Percentiles rank a stretch among this genome's conserved stretches.
Conservation (phyloP, 305 asterid species). For the Ilex paraguariensis region DNA sequence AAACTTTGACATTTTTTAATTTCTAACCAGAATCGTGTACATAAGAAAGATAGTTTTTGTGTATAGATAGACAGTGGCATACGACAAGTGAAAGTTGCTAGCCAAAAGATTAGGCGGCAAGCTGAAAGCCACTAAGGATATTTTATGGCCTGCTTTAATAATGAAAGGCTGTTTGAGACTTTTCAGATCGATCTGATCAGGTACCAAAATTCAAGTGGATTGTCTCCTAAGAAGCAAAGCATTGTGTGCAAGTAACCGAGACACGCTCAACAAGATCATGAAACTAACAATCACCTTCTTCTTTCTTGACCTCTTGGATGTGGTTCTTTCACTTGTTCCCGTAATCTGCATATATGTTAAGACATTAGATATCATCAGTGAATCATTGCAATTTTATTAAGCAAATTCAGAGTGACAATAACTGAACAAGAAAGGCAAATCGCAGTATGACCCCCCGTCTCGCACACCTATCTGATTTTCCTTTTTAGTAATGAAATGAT, state of each 20-base stretch:
- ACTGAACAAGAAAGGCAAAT: neutral
- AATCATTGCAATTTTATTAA: neutral
- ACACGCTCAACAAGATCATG: neutral
- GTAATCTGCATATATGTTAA: constrained; percentile 31
- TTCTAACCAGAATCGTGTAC: neutral
- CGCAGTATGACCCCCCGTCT: neutral
- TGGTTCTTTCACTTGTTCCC: constrained; percentile 33
- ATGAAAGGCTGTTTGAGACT: no score
- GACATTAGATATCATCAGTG: neutral
- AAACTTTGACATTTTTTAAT: neutral
- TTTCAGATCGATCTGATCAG: neutral
- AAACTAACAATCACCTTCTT: constrained; percentile 51
- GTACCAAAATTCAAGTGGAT: neutral
- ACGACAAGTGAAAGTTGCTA: no score
- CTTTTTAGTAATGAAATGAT: neutral
- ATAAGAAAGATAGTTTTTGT: neutral
- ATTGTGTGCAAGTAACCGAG: neutral
- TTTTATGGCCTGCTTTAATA: neutral
- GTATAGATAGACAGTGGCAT: no score
- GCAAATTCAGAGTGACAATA: neutral
- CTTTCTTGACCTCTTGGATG: constrained; percentile 62
- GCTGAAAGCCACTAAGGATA: no score
- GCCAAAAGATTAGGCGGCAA: no score
- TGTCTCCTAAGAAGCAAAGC: neutral
- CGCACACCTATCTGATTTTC: neutral